phyloP scores from a whole-genome alignment of 441 rosid genomes.

The Adansonia madagascariensis region DNA sequence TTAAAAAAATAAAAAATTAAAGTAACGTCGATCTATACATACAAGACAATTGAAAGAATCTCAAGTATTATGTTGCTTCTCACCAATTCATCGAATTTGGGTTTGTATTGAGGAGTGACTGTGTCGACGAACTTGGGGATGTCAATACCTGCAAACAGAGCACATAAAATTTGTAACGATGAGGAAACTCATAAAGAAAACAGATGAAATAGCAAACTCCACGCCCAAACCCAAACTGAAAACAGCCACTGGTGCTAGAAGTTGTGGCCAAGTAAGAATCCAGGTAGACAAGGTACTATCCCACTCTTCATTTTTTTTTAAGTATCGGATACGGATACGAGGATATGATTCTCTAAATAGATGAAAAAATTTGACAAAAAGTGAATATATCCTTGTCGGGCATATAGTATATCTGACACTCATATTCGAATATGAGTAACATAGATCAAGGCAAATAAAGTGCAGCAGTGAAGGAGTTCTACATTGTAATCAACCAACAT shows the following conservation, averaged over 20 bases:
- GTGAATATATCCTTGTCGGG: too few species aligned
- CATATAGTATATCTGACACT: too few species aligned
- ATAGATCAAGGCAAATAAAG: not conserved
- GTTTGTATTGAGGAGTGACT: conserved; percentile 86
- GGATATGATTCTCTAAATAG: too few species aligned
- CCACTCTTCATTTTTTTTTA: too few species aligned
- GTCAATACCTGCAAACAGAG: conserved; percentile 62
- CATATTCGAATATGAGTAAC: too few species aligned
- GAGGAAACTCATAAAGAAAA: not conserved
- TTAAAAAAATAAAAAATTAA: too few species aligned
- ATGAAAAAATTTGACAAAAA: too few species aligned
- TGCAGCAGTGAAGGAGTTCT: not conserved
- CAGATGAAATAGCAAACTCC: not conserved
- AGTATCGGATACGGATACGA: too few species aligned
- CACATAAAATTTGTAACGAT: not conserved
- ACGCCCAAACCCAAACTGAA: not conserved
- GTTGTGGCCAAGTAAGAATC: not conserved
- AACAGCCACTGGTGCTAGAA: not conserved
- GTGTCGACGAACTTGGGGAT: conserved; percentile 83
- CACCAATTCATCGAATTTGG: conserved; percentile 87
- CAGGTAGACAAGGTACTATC: not conserved
- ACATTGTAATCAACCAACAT: not conserved
- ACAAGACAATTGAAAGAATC: not conserved
- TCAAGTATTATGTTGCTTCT: conserved; percentile 29
- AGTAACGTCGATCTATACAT: too few species aligned